Percentiles rank a stretch among this genome's conserved stretches.
Conservation (phyloP, 2,329 filamentous ascomycete species). For the Fusarium nygamai region DNA sequence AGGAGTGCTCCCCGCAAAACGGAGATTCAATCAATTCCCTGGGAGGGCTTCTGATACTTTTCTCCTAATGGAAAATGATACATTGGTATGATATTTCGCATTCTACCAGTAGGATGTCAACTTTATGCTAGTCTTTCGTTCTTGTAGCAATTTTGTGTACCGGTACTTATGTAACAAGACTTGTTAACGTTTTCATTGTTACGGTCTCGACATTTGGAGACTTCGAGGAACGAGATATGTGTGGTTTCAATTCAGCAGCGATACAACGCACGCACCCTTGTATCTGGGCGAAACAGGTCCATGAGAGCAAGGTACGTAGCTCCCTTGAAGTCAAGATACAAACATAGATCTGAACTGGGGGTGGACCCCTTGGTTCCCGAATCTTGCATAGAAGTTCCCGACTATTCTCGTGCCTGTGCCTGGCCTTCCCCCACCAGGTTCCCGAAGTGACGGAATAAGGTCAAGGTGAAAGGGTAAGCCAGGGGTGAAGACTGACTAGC, state of each 20-base stretch:
- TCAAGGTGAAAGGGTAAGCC: slow-evolving; percentile 22
- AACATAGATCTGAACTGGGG: slow-evolving; percentile 32
- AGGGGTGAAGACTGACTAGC: slow-evolving; percentile 8
- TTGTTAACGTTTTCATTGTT: not conserved
- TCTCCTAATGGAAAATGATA: not conserved
- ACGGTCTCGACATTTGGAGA: not conserved
- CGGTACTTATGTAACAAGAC: not conserved
- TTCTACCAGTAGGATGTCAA: not conserved
- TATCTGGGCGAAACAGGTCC: not conserved
- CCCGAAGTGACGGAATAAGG: slow-evolving; percentile 7
- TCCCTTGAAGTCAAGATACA: slow-evolving; percentile 15
- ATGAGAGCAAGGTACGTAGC: not conserved
- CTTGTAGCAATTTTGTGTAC: not conserved
- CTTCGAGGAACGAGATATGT: not conserved
- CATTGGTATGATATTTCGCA: not conserved
- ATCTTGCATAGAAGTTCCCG: slow-evolving; percentile 36
- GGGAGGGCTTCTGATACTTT: slow-evolving; percentile 13
- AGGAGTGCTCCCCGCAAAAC: slow-evolving; percentile 34
- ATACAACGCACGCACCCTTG: not conserved
- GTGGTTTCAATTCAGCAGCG: not conserved
- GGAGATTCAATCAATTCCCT: slow-evolving; percentile 19
- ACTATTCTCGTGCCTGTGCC: slow-evolving; percentile 27
- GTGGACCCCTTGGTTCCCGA: slow-evolving; percentile 30
- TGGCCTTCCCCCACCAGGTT: slow-evolving; percentile 8
- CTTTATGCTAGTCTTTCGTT: not conserved